These are phyloP conservation scores for Pseudopyricularia cyperi DNA, from an alignment of 2,329 filamentous ascomycete genomes.

Conservation along the genomic window DNA sequence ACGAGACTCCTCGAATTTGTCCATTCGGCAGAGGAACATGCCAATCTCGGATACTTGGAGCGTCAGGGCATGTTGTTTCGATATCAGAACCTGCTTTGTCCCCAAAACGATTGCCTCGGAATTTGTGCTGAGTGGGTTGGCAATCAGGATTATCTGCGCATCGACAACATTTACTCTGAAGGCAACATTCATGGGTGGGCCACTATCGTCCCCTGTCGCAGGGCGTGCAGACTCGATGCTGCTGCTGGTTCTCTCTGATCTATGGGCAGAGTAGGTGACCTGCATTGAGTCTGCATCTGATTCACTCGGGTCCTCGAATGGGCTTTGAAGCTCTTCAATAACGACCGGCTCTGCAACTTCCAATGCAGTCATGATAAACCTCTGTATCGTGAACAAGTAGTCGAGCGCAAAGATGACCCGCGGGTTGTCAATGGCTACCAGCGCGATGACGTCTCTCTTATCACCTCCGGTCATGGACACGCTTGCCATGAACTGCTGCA, in stretches of 20 bases:
- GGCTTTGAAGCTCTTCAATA: constrained; percentile 37
- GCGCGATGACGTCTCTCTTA: constrained; percentile 72
- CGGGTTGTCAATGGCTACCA: constrained; percentile 90
- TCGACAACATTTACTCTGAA: constrained; percentile 92
- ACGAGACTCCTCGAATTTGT: constrained; percentile 82
- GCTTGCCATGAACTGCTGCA: constrained; percentile 97
- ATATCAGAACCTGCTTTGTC: constrained; percentile 84
- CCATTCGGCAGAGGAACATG: constrained; percentile 99
- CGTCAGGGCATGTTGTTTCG: constrained; percentile 86
- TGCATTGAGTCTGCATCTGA: constrained; percentile 48
- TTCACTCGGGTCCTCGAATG: constrained; percentile 42
- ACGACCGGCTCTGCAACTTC: constrained; percentile 42
- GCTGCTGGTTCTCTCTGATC: constrained; percentile 15
- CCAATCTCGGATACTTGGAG: constrained; percentile 88
- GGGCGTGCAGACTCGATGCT: constrained; percentile 7
- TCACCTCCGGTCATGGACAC: constrained; percentile 80
- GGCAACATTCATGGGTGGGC: constrained; percentile 55
- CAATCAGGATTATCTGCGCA: constrained; percentile 90
- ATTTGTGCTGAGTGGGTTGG: constrained; percentile 77
- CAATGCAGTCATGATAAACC: constrained; percentile 66
- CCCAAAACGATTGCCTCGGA: constrained; percentile 94
- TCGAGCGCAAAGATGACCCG: constrained; percentile 91
- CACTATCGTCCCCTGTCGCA: constrained; percentile 7
- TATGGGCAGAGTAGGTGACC: constrained; percentile 25
- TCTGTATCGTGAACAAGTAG: constrained; percentile 82